These are phyloP conservation scores for Reutealis trisperma DNA, from an alignment of 345 rosid species.

Conservation along the genomic window DNA sequence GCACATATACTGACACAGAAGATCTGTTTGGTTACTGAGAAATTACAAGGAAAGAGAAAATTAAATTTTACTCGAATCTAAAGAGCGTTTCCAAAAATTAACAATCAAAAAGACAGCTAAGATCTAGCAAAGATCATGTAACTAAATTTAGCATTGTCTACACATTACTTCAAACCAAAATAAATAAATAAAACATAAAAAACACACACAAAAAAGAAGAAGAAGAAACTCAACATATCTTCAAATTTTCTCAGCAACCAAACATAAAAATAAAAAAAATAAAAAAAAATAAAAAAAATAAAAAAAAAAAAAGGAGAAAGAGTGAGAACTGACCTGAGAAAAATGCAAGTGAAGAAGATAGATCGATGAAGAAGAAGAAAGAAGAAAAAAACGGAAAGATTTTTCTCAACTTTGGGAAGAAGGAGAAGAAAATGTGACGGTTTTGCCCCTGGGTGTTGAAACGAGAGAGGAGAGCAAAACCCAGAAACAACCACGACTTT, in stretches of 20 bases:
- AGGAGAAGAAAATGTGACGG: not conserved
- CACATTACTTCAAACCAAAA: not conserved
- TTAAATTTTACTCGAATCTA: not conserved
- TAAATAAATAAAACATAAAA: not conserved
- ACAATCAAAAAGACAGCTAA: not conserved
- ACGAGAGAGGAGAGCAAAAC: not conserved
- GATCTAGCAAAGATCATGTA: not conserved
- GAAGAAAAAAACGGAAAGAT: not conserved
- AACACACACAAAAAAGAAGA: too few species aligned
- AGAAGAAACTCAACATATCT: not conserved
- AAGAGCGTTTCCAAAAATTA: not conserved
- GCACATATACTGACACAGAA: not conserved
- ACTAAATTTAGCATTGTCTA: not conserved
- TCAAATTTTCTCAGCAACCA: conserved; percentile 4
- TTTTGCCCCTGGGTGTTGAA: conserved; percentile 11
- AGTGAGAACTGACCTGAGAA: conserved; percentile 1
- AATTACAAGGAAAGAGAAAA: not conserved
- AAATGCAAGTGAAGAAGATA: not conserved
- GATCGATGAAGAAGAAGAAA: conserved; percentile 5
- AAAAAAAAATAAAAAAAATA: not conserved
- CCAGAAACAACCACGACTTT: not conserved
- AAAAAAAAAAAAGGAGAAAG: not conserved
- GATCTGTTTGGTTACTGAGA: conserved; percentile 8
- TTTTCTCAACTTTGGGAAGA: not conserved
- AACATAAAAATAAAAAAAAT: not conserved